Percentiles rank a stretch among this genome's conserved stretches.
Conservation (phyloP, 225 moss, liverwort and hornwort species). For the Sphagnum contortum region DNA sequence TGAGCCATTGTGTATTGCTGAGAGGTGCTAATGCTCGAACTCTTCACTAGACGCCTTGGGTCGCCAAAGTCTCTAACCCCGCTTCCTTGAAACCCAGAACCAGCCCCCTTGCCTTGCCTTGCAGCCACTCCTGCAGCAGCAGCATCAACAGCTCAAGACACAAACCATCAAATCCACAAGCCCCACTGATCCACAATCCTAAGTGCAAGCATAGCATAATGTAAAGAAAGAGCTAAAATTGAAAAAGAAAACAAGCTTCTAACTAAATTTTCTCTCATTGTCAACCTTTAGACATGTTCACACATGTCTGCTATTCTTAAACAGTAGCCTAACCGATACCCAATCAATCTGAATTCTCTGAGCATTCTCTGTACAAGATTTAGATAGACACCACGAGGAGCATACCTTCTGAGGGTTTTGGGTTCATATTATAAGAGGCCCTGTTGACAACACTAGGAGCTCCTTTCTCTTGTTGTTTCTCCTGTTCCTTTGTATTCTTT, state of each 20-base stretch:
- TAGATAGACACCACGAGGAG: background rate
- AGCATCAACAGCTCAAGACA: constrained; percentile 1
- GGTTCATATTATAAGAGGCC: constrained; percentile 30
- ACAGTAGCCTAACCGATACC: too few relatives aligned
- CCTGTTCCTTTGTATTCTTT: constrained; percentile 68
- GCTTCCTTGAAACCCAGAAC: constrained; percentile 41
- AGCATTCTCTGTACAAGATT: too few relatives aligned
- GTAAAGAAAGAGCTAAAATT: too few relatives aligned
- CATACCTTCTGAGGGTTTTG: constrained; percentile 43
- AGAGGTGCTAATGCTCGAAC: constrained; percentile 69
- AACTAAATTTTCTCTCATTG: background rate
- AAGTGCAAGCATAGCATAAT: too few relatives aligned
- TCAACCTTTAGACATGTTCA: too few relatives aligned
- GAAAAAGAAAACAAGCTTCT: background rate
- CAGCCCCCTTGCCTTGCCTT: constrained; percentile 72
- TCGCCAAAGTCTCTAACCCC: constrained; percentile 63
- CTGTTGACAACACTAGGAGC: constrained; percentile 27
- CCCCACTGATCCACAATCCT: background rate
- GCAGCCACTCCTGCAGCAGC: constrained; percentile 56
- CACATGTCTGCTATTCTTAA: too few relatives aligned
- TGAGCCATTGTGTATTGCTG: constrained; percentile 66
- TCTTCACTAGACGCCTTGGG: constrained; percentile 71
- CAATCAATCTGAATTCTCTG: too few relatives aligned
- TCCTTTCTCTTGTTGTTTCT: constrained; percentile 64
- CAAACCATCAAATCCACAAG: background rate